Evolutionary conservation across 2,329 filamentous ascomycete genomes (phyloP), one percentile per base, ranked within the genome.

Genomic region (Metarhizium rileyi): DNA sequence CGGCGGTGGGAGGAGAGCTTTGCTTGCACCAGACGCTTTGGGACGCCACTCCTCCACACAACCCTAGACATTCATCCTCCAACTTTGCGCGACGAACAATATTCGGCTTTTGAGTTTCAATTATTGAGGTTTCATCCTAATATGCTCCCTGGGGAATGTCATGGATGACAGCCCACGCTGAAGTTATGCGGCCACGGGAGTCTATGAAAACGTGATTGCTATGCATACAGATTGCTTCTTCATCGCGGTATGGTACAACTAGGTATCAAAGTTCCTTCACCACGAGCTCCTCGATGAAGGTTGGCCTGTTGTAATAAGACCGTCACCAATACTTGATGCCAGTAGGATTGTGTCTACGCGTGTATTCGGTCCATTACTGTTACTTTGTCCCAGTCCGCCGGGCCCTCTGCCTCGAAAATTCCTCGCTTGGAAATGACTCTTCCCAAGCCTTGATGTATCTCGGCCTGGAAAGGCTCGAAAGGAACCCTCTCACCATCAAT

Each of bases 401-500:
- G 79, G 0, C 81, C 80, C 2, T 70, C 68, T 0, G 75, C 73
- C 60, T 95, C 89, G 64, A 89, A 95, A 49, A 77, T 68, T 52
- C 82, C 86, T 26, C 74, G 80, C 67, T 85, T 88, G 46, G 87
- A 88, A 55, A 97, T 71, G n/a, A 91, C 86, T 4, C 86, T 88
- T 1, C 88, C 93, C 23, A 98, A 72, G 0, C 85, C 86, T 47
- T 73, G 78, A 64, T 96, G 89, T 6, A 96, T 76, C 68, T 98
- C 93, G 2, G 84, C 88, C 70, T 98, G 93, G 63, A 96, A 94
- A 0, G 88, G 86, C 58, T 84, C 84, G 63, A 95, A 97, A 0
- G 89, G 86, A 3, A 95, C 75, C 48, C 79, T 77, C 69, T 98
- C 93, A 35, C 93, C 93, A 61, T 97, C 93, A 56, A 98, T 89